These are phyloP conservation scores for Kazachstania psychrophila DNA, from an alignment of 805 yeast species.

Conservation along the genomic window DNA sequence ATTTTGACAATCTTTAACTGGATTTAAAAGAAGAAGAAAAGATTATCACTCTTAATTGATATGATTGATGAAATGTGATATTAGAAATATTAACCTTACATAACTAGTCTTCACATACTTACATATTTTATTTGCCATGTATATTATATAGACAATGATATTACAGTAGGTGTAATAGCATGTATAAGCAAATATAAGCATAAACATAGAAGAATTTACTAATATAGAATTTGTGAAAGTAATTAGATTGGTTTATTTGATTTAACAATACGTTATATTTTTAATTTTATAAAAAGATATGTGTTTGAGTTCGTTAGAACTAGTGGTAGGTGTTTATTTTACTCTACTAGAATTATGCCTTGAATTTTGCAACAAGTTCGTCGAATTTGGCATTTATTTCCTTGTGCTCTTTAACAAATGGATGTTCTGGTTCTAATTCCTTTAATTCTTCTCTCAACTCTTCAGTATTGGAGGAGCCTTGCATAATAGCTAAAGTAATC, in stretches of 20 bases:
- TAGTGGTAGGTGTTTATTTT: no score
- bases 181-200: neutral
- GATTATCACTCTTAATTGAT: no score
- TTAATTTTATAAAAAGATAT: no score
- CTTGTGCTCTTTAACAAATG: conserved; percentile 45
- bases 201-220: neutral
- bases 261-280: no score
- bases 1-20: conserved; percentile 11
- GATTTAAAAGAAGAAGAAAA: neutral
- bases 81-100: no score
- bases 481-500: conserved; percentile 51
- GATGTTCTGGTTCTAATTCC: conserved; percentile 45
- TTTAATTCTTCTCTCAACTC: conserved; percentile 40
- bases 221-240: neutral
- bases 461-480: conserved; percentile 34
- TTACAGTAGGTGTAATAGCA: neutral
- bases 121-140: neutral
- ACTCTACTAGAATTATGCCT: no score
- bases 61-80: neutral
- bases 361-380: conserved; percentile 54
- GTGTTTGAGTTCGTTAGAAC: no score
- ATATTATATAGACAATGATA: neutral
- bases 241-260: no score
- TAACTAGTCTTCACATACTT: no score
- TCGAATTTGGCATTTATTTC: conserved; percentile 61